Evolutionary conservation across 139 green algal genomes (phyloP).

Genomic region (Dunaliella sp.): DNA sequence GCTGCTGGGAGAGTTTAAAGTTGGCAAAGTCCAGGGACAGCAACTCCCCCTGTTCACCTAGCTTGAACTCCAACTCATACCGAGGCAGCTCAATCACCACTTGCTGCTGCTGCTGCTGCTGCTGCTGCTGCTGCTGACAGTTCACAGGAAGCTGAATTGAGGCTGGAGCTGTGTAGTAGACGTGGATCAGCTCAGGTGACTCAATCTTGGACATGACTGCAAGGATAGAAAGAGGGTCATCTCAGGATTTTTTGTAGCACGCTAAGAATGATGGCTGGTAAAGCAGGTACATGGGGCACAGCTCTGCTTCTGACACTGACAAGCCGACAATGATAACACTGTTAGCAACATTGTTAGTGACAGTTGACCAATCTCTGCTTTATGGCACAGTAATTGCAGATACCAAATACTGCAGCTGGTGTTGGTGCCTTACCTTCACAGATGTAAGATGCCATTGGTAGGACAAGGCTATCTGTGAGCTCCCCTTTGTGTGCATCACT

Average conservation of each 20-base stretch:
- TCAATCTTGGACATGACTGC: conserved; percentile 50
- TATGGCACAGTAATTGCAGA: too few relatives aligned
- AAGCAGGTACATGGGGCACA: too few relatives aligned
- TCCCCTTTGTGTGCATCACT: conserved; percentile 15
- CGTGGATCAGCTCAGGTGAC: conserved; percentile 40
- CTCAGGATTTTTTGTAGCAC: too few relatives aligned
- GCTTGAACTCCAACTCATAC: conserved; percentile 51
- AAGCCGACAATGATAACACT: too few relatives aligned
- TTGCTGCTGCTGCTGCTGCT: not conserved
- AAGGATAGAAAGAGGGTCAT: too few relatives aligned
- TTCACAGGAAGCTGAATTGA: too few relatives aligned
- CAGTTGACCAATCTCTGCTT: too few relatives aligned
- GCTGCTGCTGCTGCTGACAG: not conserved
- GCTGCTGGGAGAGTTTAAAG: conserved; percentile 12
- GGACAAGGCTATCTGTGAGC: conserved; percentile 16
- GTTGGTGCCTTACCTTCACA: not conserved
- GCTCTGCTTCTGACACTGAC: too few relatives aligned
- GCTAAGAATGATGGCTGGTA: too few relatives aligned
- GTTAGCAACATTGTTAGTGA: too few relatives aligned
- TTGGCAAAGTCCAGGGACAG: conserved; percentile 28
- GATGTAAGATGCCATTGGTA: not conserved
- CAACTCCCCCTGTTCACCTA: conserved; percentile 1
- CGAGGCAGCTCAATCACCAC: conserved; percentile 40
- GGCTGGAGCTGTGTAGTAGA: too few relatives aligned
- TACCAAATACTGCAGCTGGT: too few relatives aligned